These are phyloP conservation scores for Vanrija humicola DNA, from an alignment of 1,284 basidiomycete genomes.

Conservation along the genomic window DNA sequence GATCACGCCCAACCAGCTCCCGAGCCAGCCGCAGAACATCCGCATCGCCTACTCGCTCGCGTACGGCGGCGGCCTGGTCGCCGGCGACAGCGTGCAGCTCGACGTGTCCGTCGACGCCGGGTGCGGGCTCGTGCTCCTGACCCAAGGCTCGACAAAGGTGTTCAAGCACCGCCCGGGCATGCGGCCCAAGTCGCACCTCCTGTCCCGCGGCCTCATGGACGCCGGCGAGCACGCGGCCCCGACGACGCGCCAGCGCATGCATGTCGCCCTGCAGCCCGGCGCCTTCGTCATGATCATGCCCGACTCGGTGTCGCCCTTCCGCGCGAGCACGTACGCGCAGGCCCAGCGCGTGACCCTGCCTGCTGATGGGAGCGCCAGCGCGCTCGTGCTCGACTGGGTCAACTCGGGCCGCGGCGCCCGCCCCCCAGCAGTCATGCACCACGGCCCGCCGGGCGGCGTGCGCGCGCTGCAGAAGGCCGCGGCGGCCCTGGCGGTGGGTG, in stretches of 20 bases:
- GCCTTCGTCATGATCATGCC: conserved; percentile 75
- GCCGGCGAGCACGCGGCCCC: not conserved
- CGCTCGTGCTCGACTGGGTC: conserved; percentile 81
- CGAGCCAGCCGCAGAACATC: conserved; percentile 50
- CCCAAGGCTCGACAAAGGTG: conserved; percentile 86
- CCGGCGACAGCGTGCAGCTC: conserved; percentile 73
- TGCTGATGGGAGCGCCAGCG: conserved; percentile 53
- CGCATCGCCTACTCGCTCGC: conserved; percentile 75
- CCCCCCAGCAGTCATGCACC: not conserved
- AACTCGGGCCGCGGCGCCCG: conserved; percentile 66
- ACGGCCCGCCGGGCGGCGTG: no score
- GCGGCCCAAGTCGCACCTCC: conserved; percentile 28
- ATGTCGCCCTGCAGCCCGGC: conserved; percentile 55
- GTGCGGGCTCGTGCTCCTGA: conserved; percentile 37
- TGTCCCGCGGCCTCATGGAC: not conserved
- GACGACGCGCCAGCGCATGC: conserved; percentile 51
- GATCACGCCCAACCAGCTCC: conserved; percentile 59
- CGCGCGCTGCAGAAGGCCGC: no score
- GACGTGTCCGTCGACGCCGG: conserved; percentile 58
- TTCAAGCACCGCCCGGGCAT: conserved; percentile 68
- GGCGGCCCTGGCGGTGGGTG: no score
- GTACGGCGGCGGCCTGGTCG: conserved; percentile 91
- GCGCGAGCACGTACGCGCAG: conserved; percentile 74
- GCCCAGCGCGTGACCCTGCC: conserved; percentile 61
- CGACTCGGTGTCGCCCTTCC: conserved; percentile 87